Evolutionary conservation across 257 asterid species (phyloP).

Genomic region (Thymus mandschuricus): DNA sequence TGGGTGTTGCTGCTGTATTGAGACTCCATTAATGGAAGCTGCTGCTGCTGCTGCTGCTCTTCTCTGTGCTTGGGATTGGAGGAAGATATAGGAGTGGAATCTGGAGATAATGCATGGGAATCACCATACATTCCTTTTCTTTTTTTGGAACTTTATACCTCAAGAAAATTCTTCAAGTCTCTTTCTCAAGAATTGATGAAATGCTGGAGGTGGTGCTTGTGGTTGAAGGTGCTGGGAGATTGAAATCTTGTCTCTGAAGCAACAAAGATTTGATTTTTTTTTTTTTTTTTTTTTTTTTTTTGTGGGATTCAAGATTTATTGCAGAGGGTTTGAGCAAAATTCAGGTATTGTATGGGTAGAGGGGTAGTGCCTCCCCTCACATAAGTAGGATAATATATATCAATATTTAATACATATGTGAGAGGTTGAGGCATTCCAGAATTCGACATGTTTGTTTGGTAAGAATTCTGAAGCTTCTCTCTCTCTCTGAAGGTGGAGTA

Average conservation of each 20-base stretch:
- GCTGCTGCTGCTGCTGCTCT: constrained; percentile 27
- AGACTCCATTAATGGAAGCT: constrained; percentile 52
- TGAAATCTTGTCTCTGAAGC: constrained; percentile 58
- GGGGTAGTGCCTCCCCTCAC: no score
- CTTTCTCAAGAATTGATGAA: constrained; percentile 26
- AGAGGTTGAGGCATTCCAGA: no score
- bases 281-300: background rate
- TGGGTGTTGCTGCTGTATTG: constrained; percentile 33
- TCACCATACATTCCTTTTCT: constrained; percentile 63
- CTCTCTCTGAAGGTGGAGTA: background rate
- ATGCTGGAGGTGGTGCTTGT: constrained; percentile 47
- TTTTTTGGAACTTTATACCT: constrained; percentile 25
- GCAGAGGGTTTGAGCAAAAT: constrained; percentile 6
- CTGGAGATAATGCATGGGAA: constrained; percentile 60
- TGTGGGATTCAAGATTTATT: background rate
- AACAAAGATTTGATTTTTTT: constrained; percentile 20
- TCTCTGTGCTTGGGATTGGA: constrained; percentile 14
- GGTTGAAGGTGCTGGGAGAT: constrained; percentile 49
- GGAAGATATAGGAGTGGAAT: constrained; percentile 46
- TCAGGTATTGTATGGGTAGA: no score
- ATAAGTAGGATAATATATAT: no score
- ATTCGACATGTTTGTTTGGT: constrained; percentile 9
- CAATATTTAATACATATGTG: no score
- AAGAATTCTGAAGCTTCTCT: constrained; percentile 16
- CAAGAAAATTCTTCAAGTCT: constrained; percentile 36